Percentiles rank a stretch among this genome's conserved stretches.
phyloP scores from a whole-genome alignment of 1,139 yeast species.

The Spathaspora sp. region DNA sequence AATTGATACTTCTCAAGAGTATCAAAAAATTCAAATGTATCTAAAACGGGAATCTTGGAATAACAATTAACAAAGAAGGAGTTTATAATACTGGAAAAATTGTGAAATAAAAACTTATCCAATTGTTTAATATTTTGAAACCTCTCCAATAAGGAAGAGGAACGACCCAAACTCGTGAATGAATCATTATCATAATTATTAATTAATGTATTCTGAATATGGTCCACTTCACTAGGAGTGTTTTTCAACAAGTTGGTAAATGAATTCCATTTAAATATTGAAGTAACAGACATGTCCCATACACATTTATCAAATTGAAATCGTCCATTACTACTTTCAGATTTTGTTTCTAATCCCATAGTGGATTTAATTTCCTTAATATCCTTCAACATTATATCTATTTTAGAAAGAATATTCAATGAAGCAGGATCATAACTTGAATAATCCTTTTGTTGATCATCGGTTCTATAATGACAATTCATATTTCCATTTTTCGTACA shows the following conservation, averaged over 20 bases:
- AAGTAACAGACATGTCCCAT: conserved; percentile 46
- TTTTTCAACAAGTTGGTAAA: conserved; percentile 20
- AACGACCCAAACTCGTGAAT: conserved; percentile 3
- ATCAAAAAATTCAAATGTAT: conserved; percentile 31
- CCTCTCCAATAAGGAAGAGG: conserved; percentile 16
- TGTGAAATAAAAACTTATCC: conserved; percentile 21
- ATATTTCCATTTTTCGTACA: conserved; percentile 38
- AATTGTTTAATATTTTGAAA: conserved; percentile 16
- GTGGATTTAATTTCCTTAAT: conserved; percentile 19
- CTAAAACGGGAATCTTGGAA: conserved; percentile 36
- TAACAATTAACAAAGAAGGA: conserved; percentile 37
- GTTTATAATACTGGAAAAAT: conserved; percentile 24
- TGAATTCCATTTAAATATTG: conserved; percentile 36
- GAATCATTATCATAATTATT: conserved; percentile 18
- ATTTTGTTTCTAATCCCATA: conserved; percentile 2
- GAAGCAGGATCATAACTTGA: conserved; percentile 28
- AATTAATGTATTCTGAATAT: conserved; percentile 16
- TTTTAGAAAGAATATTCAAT: conserved; percentile 25
- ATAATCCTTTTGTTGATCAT: conserved; percentile 26
- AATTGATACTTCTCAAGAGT: conserved; percentile 29
- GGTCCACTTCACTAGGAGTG: conserved; percentile 15
- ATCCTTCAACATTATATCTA: conserved; percentile 32
- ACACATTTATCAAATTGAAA: conserved; percentile 18
- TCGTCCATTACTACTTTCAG: background rate
- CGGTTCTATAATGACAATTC: conserved; percentile 34